Evolutionary conservation across 2,329 filamentous ascomycete species (phyloP).

Genomic region (Stagonosporopsis cucurbitacearum): DNA sequence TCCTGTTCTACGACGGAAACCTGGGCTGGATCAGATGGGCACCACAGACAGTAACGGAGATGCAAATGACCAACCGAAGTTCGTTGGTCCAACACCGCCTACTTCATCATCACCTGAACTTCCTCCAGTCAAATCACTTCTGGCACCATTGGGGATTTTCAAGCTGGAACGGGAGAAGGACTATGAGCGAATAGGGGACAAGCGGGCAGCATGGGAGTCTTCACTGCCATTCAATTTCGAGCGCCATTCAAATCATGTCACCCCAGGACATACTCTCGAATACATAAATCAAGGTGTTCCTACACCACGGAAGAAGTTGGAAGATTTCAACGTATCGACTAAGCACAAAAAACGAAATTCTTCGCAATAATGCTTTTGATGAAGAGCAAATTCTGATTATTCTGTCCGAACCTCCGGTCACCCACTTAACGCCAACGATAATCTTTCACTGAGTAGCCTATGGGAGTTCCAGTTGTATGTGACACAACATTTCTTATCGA

Average conservation of each 20-base stretch:
- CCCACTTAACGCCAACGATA: neutral
- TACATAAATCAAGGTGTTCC: slow-evolving; percentile 16
- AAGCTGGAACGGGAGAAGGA: neutral
- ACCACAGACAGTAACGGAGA: neutral
- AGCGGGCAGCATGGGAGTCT: slow-evolving; percentile 9
- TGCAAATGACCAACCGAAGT: neutral
- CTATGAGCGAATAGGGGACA: neutral
- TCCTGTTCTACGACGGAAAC: slow-evolving; percentile 6
- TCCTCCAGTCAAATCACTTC: slow-evolving; percentile 6
- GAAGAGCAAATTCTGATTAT: neutral
- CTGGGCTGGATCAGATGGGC: slow-evolving; percentile 7
- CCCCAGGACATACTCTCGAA: slow-evolving; percentile 15
- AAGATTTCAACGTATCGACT: slow-evolving; percentile 12
- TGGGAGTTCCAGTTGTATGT: neutral
- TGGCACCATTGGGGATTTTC: slow-evolving; percentile 3
- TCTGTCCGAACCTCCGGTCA: neutral
- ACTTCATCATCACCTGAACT: neutral
- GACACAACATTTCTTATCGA: neutral
- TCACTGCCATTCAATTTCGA: slow-evolving; percentile 9
- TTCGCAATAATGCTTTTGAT: slow-evolving; percentile 5
- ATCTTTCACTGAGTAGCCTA: neutral
- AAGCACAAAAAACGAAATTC: slow-evolving; percentile 8
- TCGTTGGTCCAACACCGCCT: neutral
- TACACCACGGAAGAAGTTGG: slow-evolving; percentile 7
- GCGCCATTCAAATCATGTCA: slow-evolving; percentile 11